A percentile compares a stretch with the other conserved stretches of the same genome.
Evolutionary conservation across 2,329 filamentous ascomycete genomes (phyloP).

Genomic region (Annulohypoxylon truncatum): DNA sequence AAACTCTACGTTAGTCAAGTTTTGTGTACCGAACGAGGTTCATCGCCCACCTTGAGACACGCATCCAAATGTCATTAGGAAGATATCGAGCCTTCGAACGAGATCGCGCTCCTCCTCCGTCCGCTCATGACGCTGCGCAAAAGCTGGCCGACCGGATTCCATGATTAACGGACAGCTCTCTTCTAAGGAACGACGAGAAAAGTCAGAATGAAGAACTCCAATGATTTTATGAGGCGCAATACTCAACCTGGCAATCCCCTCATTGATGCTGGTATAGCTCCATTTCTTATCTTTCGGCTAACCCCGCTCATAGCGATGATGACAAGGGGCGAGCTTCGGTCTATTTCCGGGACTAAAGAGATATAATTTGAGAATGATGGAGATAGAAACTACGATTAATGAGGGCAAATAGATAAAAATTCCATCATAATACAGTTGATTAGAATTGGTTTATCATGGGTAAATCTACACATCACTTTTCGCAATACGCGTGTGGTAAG

Average conservation of each 20-base stretch:
- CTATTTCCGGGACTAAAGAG: not conserved
- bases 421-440: not conserved
- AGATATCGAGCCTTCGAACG: slow-evolving; percentile 51
- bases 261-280: slow-evolving; percentile 23
- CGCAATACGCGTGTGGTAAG: slow-evolving; percentile 31
- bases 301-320: slow-evolving; percentile 31
- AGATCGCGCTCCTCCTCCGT: slow-evolving; percentile 49
- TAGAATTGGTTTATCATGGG: not conserved
- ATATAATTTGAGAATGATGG: not conserved
- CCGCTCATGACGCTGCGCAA: slow-evolving; percentile 45
- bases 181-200: not conserved
- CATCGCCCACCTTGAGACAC: slow-evolving; percentile 49
- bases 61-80: slow-evolving; percentile 53
- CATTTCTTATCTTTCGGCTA: slow-evolving; percentile 35
- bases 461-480: not conserved
- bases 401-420: not conserved
- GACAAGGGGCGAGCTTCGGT: slow-evolving; percentile 18
- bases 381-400: not conserved
- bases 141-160: slow-evolving; percentile 37
- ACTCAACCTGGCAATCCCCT: slow-evolving; percentile 19
- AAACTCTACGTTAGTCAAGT: not conserved
- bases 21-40: not conserved
- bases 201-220: not conserved
- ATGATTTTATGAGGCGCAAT: not conserved
- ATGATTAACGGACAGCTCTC: slow-evolving; percentile 15